Evolutionary conservation across 2,329 filamentous ascomycete genomes (phyloP).

Genomic region (Colletotrichum theobromicola): DNA sequence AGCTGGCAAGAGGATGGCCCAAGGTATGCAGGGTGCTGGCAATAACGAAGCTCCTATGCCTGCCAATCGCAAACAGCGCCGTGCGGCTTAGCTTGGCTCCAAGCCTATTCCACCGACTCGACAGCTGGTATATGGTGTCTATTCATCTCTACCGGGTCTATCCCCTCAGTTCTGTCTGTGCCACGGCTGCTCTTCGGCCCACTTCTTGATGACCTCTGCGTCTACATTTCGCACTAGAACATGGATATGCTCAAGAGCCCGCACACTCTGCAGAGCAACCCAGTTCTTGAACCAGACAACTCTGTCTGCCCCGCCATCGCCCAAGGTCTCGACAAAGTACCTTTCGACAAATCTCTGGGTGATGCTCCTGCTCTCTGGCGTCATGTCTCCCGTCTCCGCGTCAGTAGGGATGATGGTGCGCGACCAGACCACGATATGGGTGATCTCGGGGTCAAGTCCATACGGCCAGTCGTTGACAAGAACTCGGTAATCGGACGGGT

Average conservation of each 20-base stretch:
- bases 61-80: slow-evolving; percentile 59
- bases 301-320: slow-evolving; percentile 49
- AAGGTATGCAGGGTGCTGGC: slow-evolving; percentile 40
- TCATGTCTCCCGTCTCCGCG: slow-evolving; percentile 73
- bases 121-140: background rate
- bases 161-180: slow-evolving; percentile 28
- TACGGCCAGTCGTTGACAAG: slow-evolving; percentile 96
- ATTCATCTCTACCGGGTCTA: background rate
- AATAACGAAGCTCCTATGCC: slow-evolving; percentile 35
- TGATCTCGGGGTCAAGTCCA: slow-evolving; percentile 67
- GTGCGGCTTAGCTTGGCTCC: slow-evolving; percentile 47
- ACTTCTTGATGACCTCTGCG: slow-evolving; percentile 56
- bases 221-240: slow-evolving; percentile 67
- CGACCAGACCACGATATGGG: slow-evolving; percentile 92
- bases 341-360: slow-evolving; percentile 74
- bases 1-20: slow-evolving; percentile 59
- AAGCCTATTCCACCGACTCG: background rate
- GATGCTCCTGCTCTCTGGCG: slow-evolving; percentile 64
- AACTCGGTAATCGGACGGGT: slow-evolving; percentile 68
- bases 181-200: slow-evolving; percentile 53
- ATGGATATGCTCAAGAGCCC: slow-evolving; percentile 89
- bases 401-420: slow-evolving; percentile 82
- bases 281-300: slow-evolving; percentile 95
- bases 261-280: slow-evolving; percentile 85
- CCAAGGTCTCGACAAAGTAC: slow-evolving; percentile 69